A percentile compares a stretch with the other conserved stretches of the same genome.
Evolutionary conservation across 345 rosid species (phyloP).

Genomic region (Arabidopsis suecica): DNA sequence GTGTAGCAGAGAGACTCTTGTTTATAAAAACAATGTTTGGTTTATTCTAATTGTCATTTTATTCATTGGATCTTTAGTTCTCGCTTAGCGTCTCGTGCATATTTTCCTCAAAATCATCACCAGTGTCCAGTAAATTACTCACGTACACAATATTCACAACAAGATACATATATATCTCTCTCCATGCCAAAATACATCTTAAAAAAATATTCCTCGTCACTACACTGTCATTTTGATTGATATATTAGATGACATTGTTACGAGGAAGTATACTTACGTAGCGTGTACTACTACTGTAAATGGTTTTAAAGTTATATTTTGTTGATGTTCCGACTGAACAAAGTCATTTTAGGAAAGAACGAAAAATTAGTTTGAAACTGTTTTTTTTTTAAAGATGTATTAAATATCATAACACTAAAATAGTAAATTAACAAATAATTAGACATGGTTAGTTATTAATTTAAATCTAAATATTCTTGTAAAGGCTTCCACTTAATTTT

Average conservation of each 20-base stretch:
- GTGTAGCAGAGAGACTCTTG: slow-evolving; percentile 42
- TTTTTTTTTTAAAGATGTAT: background rate
- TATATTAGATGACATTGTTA: background rate
- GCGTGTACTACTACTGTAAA: background rate
- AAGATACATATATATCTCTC: background rate
- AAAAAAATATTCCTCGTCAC: background rate
- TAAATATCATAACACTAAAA: background rate
- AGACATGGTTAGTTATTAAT: background rate
- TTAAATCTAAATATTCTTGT: background rate
- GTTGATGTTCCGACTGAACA: too few relatives aligned
- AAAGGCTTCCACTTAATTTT: slow-evolving; percentile 5
- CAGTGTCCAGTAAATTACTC: slow-evolving; percentile 18
- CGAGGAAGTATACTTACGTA: background rate
- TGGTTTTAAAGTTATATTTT: too few relatives aligned
- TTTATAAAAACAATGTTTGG: slow-evolving; percentile 49
- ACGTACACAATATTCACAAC: slow-evolving; percentile 29
- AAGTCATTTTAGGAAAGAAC: too few relatives aligned
- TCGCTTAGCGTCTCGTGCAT: slow-evolving; percentile 39
- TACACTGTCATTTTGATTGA: background rate
- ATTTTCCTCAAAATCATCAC: slow-evolving; percentile 45
- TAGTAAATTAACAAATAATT: too few relatives aligned
- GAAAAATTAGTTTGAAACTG: background rate
- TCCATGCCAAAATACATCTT: background rate
- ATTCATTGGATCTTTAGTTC: slow-evolving; percentile 40
- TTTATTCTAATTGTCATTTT: slow-evolving; percentile 46